Percentiles rank a stretch among this genome's conserved stretches.
Conservation (phyloP, 257 asterid genomes). For the Apocynum venetum region DNA sequence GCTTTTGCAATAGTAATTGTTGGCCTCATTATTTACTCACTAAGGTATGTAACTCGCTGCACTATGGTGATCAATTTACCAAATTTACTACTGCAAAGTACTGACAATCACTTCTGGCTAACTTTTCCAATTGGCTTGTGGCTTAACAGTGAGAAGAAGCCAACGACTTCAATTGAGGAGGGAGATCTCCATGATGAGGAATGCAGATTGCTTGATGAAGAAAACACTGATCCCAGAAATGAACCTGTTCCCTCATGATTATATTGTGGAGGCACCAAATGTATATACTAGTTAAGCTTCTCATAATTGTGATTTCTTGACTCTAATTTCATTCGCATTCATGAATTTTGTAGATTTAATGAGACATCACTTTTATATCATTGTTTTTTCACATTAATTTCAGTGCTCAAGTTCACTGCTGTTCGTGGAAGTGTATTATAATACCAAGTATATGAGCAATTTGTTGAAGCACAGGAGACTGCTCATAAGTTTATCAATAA, state of each 20-base stretch:
- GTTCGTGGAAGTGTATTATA: too few species aligned
- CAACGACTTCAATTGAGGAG: conserved; percentile 13
- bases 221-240: conserved; percentile 15
- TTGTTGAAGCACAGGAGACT: too few species aligned
- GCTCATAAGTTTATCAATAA: too few species aligned
- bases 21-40: conserved; percentile 58
- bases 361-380: too few species aligned
- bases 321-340: too few species aligned
- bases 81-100: too few species aligned
- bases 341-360: too few species aligned
- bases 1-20: conserved; percentile 52
- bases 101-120: neutral
- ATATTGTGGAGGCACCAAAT: neutral
- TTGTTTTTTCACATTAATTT: too few species aligned
- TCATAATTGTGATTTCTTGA: neutral
- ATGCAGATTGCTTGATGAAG: conserved; percentile 37
- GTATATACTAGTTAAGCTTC: neutral
- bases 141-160: conserved; percentile 34
- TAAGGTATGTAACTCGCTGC: conserved; percentile 28
- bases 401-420: too few species aligned
- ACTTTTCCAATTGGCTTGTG: neutral
- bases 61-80: too few species aligned
- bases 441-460: too few species aligned
- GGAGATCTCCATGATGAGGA: conserved; percentile 22
- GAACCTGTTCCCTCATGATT: neutral